A percentile compares a stretch with the other conserved stretches of the same genome.
Evolutionary conservation across 169 alveolate species (phyloP).

Genomic region (Plasmodium inui): DNA sequence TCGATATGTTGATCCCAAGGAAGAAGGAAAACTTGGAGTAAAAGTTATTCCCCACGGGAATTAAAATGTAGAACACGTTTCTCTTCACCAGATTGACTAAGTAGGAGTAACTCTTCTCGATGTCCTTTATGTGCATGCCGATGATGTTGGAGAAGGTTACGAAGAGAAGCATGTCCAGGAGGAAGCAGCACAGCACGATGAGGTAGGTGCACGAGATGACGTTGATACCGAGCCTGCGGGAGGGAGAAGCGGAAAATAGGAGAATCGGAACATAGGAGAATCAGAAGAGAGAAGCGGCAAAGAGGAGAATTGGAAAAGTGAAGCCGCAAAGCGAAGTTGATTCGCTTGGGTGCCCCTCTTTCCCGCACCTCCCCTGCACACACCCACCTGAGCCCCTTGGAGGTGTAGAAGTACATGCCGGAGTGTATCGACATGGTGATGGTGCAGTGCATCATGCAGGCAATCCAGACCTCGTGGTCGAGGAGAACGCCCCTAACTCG

Average conservation of each 20-base stretch:
- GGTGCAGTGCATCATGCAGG: slow-evolving; percentile 60
- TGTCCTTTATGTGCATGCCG: slow-evolving; percentile 37
- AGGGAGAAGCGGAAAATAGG: neutral
- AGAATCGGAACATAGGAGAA: neutral
- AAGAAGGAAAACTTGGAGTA: slow-evolving; percentile 25
- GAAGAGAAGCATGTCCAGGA: slow-evolving; percentile 28
- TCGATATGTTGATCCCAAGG: slow-evolving; percentile 12
- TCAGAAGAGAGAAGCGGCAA: neutral
- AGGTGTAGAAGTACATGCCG: slow-evolving; percentile 52
- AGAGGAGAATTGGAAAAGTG: neutral
- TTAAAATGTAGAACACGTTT: slow-evolving; percentile 16
- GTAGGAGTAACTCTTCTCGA: slow-evolving; percentile 16
- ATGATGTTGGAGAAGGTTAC: slow-evolving; percentile 36
- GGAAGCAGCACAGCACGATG: slow-evolving; percentile 13
- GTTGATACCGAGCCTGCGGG: slow-evolving; percentile 22
- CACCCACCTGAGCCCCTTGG: slow-evolving; percentile 53
- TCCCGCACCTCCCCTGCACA: neutral
- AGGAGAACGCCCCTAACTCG: neutral
- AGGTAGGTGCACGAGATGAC: slow-evolving; percentile 23
- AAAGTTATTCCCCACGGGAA: slow-evolving; percentile 36
- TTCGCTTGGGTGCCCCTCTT: neutral
- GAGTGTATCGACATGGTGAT: slow-evolving; percentile 40
- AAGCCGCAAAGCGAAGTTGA: neutral
- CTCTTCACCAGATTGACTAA: slow-evolving; percentile 34
- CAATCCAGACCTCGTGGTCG: slow-evolving; percentile 55